Percentiles rank a stretch among this genome's conserved stretches.
phyloP scores from a whole-genome alignment of 2,329 filamentous ascomycete species.

The Chalaropsis thielavioides region DNA sequence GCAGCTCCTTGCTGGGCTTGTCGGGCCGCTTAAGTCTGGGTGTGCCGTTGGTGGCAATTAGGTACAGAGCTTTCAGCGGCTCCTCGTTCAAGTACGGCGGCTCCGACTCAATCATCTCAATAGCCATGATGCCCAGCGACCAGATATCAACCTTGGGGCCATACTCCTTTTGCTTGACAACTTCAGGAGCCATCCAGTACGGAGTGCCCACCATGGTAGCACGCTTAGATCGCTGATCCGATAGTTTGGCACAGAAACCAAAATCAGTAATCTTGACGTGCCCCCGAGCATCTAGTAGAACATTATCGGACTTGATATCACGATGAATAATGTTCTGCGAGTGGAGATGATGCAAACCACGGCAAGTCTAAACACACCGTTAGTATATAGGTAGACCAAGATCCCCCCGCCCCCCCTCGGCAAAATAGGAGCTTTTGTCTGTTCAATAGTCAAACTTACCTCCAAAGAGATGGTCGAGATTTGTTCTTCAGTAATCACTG shows the following conservation, averaged over 20 bases:
- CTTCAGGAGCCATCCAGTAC: slow-evolving; percentile 99
- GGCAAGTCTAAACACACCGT: slow-evolving; percentile 57
- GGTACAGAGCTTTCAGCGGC: slow-evolving; percentile 87
- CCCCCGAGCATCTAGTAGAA: slow-evolving; percentile 81
- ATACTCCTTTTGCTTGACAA: slow-evolving; percentile 98
- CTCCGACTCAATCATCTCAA: slow-evolving; percentile 99
- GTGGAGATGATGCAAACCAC: slow-evolving; percentile 85
- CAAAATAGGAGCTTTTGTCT: not conserved
- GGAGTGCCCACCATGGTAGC: slow-evolving; percentile 98
- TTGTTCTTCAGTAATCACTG: slow-evolving; percentile 84
- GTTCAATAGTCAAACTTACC: slow-evolving; percentile 36
- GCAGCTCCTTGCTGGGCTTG: slow-evolving; percentile 93
- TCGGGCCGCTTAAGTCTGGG: slow-evolving; percentile 96
- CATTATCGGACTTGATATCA: slow-evolving; percentile 99
- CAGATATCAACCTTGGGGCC: slow-evolving; percentile 97
- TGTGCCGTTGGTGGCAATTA: slow-evolving; percentile 96
- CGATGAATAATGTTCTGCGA: slow-evolving; percentile 94
- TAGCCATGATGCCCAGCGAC: slow-evolving; percentile 98
- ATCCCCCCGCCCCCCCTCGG: not conserved
- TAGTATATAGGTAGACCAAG: slow-evolving; percentile 18
- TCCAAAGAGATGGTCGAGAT: slow-evolving; percentile 95
- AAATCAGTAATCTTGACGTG: slow-evolving; percentile 99
- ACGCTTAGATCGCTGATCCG: slow-evolving; percentile 90
- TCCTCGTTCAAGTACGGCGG: slow-evolving; percentile 97
- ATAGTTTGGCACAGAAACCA: slow-evolving; percentile 96